Conservation (phyloP, 78 protist genomes). For the Diacronema lutheri region DNA sequence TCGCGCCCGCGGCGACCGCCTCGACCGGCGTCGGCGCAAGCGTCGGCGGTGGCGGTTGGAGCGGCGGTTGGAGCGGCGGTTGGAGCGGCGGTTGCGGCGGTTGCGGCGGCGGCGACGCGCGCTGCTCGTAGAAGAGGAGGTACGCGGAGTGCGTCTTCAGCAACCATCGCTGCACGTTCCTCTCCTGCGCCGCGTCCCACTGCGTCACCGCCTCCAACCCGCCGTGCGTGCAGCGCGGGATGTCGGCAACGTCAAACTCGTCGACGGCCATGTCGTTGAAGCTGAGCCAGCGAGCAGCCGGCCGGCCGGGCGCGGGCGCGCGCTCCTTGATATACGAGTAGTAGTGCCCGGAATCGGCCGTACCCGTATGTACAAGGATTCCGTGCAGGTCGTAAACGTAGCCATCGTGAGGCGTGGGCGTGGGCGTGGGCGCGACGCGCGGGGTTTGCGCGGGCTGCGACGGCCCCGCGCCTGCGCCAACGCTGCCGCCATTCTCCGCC, state of each 20-base stretch:
- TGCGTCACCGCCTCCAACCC: slow-evolving; percentile 43
- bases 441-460: neutral
- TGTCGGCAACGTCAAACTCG: slow-evolving; percentile 56
- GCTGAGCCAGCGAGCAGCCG: slow-evolving; percentile 56
- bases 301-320: neutral
- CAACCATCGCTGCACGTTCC: neutral
- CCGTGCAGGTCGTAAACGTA: slow-evolving; percentile 72
- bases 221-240: slow-evolving; percentile 71
- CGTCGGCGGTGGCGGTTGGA: neutral
- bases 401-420: neutral
- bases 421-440: neutral
- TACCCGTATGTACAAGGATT: slow-evolving; percentile 83
- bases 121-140: slow-evolving; percentile 77
- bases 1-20: neutral
- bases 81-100: neutral
- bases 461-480: too few relatives aligned
- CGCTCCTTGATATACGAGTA: slow-evolving; percentile 74
- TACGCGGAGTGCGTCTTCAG: slow-evolving; percentile 75
- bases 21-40: neutral
- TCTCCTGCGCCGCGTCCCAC: neutral
- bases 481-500: neutral
- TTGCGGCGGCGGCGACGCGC: neutral
- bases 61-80: neutral
- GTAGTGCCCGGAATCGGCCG: slow-evolving; percentile 88
- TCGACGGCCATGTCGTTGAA: slow-evolving; percentile 80